These are phyloP conservation scores for Pestalotiopsis sp. DNA, from an alignment of 2,329 filamentous ascomycete species.

Conservation along the genomic window DNA sequence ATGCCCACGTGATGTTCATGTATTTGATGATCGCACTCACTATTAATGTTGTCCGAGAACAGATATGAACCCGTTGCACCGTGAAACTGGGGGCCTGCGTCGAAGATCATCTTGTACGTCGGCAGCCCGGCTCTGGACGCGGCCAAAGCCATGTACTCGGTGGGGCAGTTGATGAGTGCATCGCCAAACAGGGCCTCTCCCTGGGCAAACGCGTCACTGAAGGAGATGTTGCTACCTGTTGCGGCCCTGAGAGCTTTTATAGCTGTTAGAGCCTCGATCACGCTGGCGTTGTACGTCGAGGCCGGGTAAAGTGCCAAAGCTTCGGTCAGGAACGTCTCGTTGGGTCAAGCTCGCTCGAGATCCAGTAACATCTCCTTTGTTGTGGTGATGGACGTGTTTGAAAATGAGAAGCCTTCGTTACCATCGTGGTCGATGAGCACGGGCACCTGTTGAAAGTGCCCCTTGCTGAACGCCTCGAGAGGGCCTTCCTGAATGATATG, in stretches of 20 bases:
- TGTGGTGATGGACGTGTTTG: conserved; percentile 5
- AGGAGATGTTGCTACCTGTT: background rate
- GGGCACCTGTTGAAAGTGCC: conserved; percentile 24
- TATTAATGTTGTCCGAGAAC: background rate
- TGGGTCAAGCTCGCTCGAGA: background rate
- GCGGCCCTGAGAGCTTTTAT: background rate
- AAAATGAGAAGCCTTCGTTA: conserved; percentile 36
- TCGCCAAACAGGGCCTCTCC: background rate
- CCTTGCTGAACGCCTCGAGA: background rate
- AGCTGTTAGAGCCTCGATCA: background rate
- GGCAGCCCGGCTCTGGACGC: background rate
- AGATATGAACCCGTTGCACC: background rate
- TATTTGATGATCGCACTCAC: background rate
- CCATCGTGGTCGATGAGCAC: conserved; percentile 39
- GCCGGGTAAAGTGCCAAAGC: background rate
- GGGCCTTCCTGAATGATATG: background rate
- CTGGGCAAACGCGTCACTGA: background rate
- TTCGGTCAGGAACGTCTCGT: background rate
- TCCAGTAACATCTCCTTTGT: background rate
- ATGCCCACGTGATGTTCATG: background rate
- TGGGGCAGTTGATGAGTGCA: background rate
- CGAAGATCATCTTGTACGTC: background rate
- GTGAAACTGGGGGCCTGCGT: background rate
- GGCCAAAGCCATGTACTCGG: background rate
- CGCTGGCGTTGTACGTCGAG: background rate